These are phyloP conservation scores for Aspergillus ellipticus DNA, from an alignment of 495 filamentous ascomycete genomes.

Conservation along the genomic window DNA sequence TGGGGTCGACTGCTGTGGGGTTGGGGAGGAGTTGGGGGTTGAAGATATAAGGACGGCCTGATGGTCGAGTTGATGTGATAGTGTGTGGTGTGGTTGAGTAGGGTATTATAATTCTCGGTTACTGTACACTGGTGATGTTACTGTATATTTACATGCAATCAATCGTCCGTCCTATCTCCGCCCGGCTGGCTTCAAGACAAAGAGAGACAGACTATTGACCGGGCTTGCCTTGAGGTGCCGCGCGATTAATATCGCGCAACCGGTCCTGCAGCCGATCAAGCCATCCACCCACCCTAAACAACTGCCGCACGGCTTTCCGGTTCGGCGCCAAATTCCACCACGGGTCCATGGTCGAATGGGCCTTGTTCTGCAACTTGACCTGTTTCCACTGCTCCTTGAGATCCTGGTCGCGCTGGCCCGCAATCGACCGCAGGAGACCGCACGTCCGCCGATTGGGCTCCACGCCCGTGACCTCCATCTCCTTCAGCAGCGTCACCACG, in stretches of 20 bases:
- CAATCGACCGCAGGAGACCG: slow-evolving; percentile 41
- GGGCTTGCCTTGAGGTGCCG: too few relatives aligned
- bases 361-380: too few relatives aligned
- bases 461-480: slow-evolving; percentile 74
- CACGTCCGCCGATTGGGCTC: slow-evolving; percentile 56
- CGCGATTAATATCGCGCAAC: too few relatives aligned
- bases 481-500: slow-evolving; percentile 59
- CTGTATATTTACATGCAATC: background rate
- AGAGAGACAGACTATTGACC: too few relatives aligned
- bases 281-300: slow-evolving; percentile 30
- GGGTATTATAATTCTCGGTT: slow-evolving; percentile 3
- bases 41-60: slow-evolving; percentile 32
- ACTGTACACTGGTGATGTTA: background rate
- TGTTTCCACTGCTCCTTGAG: background rate
- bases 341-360: slow-evolving; percentile 1
- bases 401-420: slow-evolving; percentile 22
- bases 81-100: background rate
- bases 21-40: slow-evolving; percentile 45
- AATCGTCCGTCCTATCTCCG: too few relatives aligned
- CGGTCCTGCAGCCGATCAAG: slow-evolving; percentile 21
- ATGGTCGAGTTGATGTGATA: background rate
- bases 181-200: too few relatives aligned
- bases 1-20: slow-evolving; percentile 50
- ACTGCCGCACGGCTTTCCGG: slow-evolving; percentile 27
- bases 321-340: slow-evolving; percentile 43